Conservation (phyloP, 306 rosid genomes). For the Cyclanthera cordifolia region DNA sequence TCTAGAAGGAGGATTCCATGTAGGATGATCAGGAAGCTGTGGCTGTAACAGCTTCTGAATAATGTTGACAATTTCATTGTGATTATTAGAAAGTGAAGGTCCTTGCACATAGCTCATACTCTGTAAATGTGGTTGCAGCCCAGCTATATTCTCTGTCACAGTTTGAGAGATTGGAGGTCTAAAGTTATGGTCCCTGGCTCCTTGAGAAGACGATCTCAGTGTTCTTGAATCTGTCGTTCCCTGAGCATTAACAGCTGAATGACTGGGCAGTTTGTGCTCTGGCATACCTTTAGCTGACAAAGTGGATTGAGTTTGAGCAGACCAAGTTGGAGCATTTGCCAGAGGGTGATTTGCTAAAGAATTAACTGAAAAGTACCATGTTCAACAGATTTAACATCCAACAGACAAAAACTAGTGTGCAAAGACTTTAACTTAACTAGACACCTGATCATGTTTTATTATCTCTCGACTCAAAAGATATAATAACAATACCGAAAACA, state of each 20-base stretch:
- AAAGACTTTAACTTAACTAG: background rate
- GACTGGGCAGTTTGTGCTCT: slow-evolving; percentile 52
- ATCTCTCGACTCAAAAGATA: background rate
- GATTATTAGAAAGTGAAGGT: slow-evolving; percentile 48
- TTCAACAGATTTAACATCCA: background rate
- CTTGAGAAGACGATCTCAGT: slow-evolving; percentile 34
- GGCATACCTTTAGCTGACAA: slow-evolving; percentile 41
- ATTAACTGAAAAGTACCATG: slow-evolving; percentile 27
- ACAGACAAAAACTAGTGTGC: background rate
- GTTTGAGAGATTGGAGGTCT: slow-evolving; percentile 53
- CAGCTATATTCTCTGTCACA: slow-evolving; percentile 47
- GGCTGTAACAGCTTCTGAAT: slow-evolving; percentile 76
- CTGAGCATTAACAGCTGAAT: slow-evolving; percentile 44
- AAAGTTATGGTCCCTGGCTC: slow-evolving; percentile 44
- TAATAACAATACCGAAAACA: background rate
- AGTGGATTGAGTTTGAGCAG: slow-evolving; percentile 54
- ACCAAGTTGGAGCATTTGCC: slow-evolving; percentile 61
- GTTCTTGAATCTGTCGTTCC: slow-evolving; percentile 28
- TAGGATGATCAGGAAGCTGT: slow-evolving; percentile 69
- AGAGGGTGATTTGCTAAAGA: slow-evolving; percentile 38
- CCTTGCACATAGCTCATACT: slow-evolving; percentile 45
- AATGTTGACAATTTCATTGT: slow-evolving; percentile 59
- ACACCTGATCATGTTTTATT: background rate
- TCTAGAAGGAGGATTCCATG: slow-evolving; percentile 98
- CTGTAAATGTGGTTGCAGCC: slow-evolving; percentile 43